Evolutionary conservation across 2,329 filamentous ascomycete species (phyloP), one percentile per base, ranked within the genome.

Genomic region (Stromatinia cepivora): DNA sequence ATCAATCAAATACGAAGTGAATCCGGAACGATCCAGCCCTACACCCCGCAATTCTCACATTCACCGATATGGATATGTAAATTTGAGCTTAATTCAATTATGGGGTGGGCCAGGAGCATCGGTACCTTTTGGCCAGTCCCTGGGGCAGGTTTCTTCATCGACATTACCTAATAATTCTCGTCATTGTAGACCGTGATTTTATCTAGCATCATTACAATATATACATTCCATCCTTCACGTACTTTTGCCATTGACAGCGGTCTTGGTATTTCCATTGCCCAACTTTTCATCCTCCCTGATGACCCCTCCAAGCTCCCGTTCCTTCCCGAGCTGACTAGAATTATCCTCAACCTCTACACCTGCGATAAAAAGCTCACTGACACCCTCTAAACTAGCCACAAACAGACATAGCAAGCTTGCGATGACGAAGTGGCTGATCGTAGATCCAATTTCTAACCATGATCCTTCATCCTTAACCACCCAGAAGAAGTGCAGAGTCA

Each of bases 401-500:
- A 99, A 99, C 11, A 97, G 89, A 74, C 93, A 95, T 57, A 98
- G 78, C 75, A 92, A 79, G 79, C 93, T 97, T 25, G 93, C 94
- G 81, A 99, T 98, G 71, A 89, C 88, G 80, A 98, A 99, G 79
- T 98, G 94, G 77, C 88, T 97, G 74, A 99, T 99, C 4, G 93
- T 97, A 39, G 93, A 97, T 45, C 95, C 95, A 78, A 99, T 99
- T 78, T 99, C 95, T 70, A 99, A 82, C 95, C 95, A 99, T 31
- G 91, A 95, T 0, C 95, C 95, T 79, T 99, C 95, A 75, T 99
- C 95, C 76, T 91, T 92, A 58, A 99, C 95, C 76, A 97, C 92
- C 88, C 92, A 99, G 81, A 99, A 99, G 83, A 99, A 99, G 76
- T 95, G 92, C 66, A 99, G 84, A 4, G 95, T 98, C 78, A 98